A percentile compares a stretch with the other conserved stretches of the same genome.
These are phyloP conservation scores for Annulohypoxylon stygium DNA, from an alignment of 495 filamentous ascomycete genomes.

Conservation along the genomic window DNA sequence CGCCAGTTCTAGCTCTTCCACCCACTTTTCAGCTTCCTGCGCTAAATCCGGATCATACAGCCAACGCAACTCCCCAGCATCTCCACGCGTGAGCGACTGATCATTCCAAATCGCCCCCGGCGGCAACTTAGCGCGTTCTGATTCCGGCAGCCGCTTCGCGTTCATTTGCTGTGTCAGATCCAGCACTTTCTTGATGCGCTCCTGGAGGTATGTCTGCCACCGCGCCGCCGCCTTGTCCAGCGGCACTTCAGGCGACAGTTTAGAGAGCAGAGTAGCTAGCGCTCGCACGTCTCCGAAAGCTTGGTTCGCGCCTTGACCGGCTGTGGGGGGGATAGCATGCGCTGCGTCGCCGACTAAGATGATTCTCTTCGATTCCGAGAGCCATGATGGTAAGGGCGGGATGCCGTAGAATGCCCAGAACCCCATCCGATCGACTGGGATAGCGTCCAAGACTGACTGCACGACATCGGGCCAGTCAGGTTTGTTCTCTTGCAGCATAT, in stretches of 20 bases:
- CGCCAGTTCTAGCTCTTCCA: slow-evolving; percentile 25
- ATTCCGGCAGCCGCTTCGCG: slow-evolving; percentile 33
- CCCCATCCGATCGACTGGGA: slow-evolving; percentile 23
- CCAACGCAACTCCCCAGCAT: slow-evolving; percentile 41
- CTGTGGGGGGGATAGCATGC: slow-evolving; percentile 59
- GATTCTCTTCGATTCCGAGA: slow-evolving; percentile 47
- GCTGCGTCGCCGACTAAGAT: slow-evolving; percentile 60
- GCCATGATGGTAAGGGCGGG: slow-evolving; percentile 49
- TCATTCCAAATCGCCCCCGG: slow-evolving; percentile 17
- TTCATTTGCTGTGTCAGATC: slow-evolving; percentile 44
- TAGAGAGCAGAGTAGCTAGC: slow-evolving; percentile 41
- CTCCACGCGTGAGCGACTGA: slow-evolving; percentile 23
- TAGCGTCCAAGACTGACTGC: slow-evolving; percentile 30
- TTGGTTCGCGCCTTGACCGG: slow-evolving; percentile 51
- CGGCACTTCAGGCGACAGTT: slow-evolving; percentile 22
- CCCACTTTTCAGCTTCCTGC: slow-evolving; percentile 38
- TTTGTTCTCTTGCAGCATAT: slow-evolving; percentile 42
- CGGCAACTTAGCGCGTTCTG: slow-evolving; percentile 26
- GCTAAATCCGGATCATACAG: slow-evolving; percentile 38
- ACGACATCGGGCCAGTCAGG: slow-evolving; percentile 42
- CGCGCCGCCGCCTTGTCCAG: slow-evolving; percentile 28
- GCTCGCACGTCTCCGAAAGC: slow-evolving; percentile 53
- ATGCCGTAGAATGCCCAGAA: slow-evolving; percentile 41
- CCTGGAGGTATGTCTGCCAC: slow-evolving; percentile 44
- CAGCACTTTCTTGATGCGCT: slow-evolving; percentile 36